Evolutionary conservation across 805 yeast genomes (phyloP).

Genomic region (Maudiozyma bulderi): DNA sequence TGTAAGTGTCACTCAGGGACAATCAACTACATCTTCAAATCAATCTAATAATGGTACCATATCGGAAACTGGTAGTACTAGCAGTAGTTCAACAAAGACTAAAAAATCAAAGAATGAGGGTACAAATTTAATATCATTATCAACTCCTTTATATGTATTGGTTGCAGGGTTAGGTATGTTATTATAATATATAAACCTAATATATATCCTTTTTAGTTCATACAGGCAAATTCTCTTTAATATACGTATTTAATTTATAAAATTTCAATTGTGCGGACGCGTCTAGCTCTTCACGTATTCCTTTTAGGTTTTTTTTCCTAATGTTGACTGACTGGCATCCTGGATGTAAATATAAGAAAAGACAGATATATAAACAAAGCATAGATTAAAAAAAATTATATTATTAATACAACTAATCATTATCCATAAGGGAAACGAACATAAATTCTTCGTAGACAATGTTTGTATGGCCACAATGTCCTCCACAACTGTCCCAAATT

Average conservation of each 20-base stretch:
- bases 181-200: neutral
- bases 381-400: no score
- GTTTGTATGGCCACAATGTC: slow-evolving; percentile 22
- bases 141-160: neutral
- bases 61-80: neutral
- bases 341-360: no score
- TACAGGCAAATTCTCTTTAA: no score
- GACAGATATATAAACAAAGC: no score
- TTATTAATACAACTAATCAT: no score
- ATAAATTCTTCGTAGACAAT: neutral
- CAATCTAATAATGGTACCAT: neutral
- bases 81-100: neutral
- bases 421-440: no score
- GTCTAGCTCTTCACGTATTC: no score
- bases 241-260: no score
- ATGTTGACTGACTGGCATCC: no score
- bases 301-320: no score
- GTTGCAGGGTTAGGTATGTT: neutral
- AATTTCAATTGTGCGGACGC: no score
- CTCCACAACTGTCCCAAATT: slow-evolving; percentile 14
- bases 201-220: no score
- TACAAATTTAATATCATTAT: neutral
- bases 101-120: neutral
- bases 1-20: neutral
- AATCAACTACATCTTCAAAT: neutral